A percentile compares a stretch with the other conserved stretches of the same genome.
These are phyloP conservation scores for Auricularia heimuer DNA, from an alignment of 768 basidiomycete species.

Conservation along the genomic window DNA sequence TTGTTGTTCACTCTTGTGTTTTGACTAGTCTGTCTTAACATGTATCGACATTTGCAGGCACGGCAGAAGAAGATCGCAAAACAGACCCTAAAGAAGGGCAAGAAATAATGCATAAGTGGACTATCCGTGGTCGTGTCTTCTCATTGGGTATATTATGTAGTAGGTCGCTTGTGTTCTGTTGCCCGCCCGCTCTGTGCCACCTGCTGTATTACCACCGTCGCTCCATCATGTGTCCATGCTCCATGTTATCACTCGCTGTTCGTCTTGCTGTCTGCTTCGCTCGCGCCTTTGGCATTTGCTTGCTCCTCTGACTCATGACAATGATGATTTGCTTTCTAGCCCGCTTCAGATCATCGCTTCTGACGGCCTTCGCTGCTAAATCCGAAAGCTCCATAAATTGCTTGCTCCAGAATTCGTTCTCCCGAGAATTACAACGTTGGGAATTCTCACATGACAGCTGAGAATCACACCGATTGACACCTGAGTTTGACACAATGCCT, in stretches of 20 bases:
- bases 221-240: too few relatives aligned
- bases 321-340: too few relatives aligned
- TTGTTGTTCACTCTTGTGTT: neutral
- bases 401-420: too few relatives aligned
- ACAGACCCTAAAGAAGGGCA: neutral
- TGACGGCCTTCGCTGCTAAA: too few relatives aligned
- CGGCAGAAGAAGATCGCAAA: neutral
- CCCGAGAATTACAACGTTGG: too few relatives aligned
- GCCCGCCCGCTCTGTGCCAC: neutral
- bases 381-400: too few relatives aligned
- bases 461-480: too few relatives aligned
- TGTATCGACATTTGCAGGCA: neutral
- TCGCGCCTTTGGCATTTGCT: neutral
- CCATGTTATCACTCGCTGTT: neutral
- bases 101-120: neutral
- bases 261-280: neutral
- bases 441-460: too few relatives aligned
- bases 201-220: neutral
- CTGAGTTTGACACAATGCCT: too few relatives aligned
- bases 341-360: too few relatives aligned
- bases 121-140: neutral
- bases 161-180: neutral
- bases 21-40: neutral
- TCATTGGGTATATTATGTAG: neutral
- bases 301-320: too few relatives aligned